A percentile compares a stretch with the other conserved stretches of the same genome.
Evolutionary conservation across 2,329 filamentous ascomycete genomes (phyloP).

Genomic region (Sarocladium oryzae): DNA sequence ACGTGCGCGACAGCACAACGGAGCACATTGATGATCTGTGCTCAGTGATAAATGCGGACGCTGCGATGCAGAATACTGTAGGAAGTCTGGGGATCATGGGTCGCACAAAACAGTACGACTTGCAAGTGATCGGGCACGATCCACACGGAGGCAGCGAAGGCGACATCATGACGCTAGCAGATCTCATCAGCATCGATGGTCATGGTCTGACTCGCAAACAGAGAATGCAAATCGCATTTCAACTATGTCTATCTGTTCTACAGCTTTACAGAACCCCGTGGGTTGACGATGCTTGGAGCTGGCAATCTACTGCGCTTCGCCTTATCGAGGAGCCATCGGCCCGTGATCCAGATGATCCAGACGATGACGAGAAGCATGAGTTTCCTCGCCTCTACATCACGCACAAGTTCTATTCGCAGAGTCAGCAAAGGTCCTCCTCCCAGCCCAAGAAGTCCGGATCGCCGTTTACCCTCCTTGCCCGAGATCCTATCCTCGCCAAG

Average conservation of each 20-base stretch:
- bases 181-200: not conserved
- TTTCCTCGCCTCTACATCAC: slow-evolving; percentile 2
- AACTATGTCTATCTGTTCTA: not conserved
- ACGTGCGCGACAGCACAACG: not conserved
- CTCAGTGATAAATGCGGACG: slow-evolving; percentile 3
- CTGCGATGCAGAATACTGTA: not conserved
- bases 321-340: not conserved
- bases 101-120: not conserved
- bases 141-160: not conserved
- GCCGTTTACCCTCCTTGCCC: not conserved
- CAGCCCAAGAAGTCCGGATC: not conserved
- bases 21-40: not conserved
- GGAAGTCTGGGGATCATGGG: slow-evolving; percentile 1
- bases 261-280: slow-evolving; percentile 1
- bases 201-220: not conserved
- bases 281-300: not conserved
- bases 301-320: not conserved
- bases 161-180: not conserved
- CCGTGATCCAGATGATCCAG: not conserved
- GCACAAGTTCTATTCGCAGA: slow-evolving; percentile 2
- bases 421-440: not conserved
- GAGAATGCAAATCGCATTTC: slow-evolving; percentile 4
- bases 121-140: not conserved
- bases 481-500: not conserved
- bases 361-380: not conserved